These are phyloP conservation scores for Aegilops umbellulata DNA, from an alignment of 176 grass and related monocot species.

Conservation along the genomic window DNA sequence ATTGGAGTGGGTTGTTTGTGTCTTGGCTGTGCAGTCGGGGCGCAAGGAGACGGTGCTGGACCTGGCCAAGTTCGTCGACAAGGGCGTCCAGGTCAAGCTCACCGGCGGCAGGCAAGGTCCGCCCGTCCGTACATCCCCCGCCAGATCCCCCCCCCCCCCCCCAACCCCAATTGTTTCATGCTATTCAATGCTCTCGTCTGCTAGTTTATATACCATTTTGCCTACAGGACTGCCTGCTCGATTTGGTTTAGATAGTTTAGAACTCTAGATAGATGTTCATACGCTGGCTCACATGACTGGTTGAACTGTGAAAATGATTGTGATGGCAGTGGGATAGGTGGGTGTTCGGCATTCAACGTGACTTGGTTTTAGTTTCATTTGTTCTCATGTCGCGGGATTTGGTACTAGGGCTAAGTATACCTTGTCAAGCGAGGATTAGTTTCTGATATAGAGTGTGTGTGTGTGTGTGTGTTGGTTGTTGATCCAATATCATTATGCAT, in stretches of 20 bases:
- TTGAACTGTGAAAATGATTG: background rate
- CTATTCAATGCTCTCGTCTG: background rate
- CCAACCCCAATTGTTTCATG: background rate
- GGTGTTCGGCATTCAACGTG: background rate
- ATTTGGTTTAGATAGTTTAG: background rate
- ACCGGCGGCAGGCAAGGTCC: constrained; percentile 89
- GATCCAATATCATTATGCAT: background rate
- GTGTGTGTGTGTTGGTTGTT: constrained; percentile 2
- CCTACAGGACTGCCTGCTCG: background rate
- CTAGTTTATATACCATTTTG: background rate
- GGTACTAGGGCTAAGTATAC: background rate
- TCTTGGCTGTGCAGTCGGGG: constrained; percentile 53
- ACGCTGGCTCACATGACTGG: too few relatives aligned
- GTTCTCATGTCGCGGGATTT: background rate
- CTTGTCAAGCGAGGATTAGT: background rate
- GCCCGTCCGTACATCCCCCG: background rate
- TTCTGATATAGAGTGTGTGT: background rate
- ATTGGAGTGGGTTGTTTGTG: background rate
- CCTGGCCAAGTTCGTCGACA: constrained; percentile 94
- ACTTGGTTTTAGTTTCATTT: constrained; percentile 4
- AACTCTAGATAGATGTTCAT: background rate
- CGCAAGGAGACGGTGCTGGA: constrained; percentile 93
- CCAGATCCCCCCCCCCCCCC: background rate
- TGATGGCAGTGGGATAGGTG: background rate
- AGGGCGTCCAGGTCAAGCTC: constrained; percentile 93